Evolutionary conservation across 371 early-diverging fungal genomes (phyloP).

Genomic region (Parasitella parasitica): DNA sequence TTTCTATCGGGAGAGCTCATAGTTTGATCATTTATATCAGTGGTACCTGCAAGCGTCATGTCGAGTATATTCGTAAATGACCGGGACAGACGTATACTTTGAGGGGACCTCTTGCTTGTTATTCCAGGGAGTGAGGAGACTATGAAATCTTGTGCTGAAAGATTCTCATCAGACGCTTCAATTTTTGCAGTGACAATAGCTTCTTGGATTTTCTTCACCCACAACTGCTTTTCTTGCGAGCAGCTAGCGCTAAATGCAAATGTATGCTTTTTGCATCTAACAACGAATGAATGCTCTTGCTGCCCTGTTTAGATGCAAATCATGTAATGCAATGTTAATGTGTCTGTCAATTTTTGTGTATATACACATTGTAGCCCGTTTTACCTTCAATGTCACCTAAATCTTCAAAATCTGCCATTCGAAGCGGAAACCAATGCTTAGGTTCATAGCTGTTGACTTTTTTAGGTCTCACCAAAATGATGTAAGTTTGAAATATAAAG

Average conservation of each 20-base stretch:
- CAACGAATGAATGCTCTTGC: slow-evolving; percentile 35
- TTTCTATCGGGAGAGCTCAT: not conserved
- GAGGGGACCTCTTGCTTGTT: slow-evolving; percentile 13
- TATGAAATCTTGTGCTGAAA: slow-evolving; percentile 23
- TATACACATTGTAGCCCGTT: not conserved
- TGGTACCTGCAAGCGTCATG: not conserved
- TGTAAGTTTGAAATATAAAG: slow-evolving; percentile 52
- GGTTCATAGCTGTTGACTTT: slow-evolving; percentile 54
- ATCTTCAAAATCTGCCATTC: slow-evolving; percentile 48
- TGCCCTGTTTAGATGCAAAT: slow-evolving; percentile 19
- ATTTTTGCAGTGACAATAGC: slow-evolving; percentile 29
- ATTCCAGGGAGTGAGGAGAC: slow-evolving; percentile 35
- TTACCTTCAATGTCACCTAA: slow-evolving; percentile 41
- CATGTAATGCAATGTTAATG: not conserved
- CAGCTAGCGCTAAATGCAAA: slow-evolving; percentile 49
- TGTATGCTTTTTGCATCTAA: slow-evolving; percentile 43
- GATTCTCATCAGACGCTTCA: slow-evolving; percentile 5
- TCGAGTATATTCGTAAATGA: slow-evolving; percentile 34
- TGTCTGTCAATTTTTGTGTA: not conserved
- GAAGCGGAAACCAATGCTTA: slow-evolving; percentile 60
- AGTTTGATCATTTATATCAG: not conserved
- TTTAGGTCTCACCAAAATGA: slow-evolving; percentile 56
- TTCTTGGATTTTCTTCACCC: slow-evolving; percentile 34
- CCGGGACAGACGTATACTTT: slow-evolving; percentile 18
- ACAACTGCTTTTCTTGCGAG: slow-evolving; percentile 44